Evolutionary conservation across 23 red algal species (phyloP).

Genomic region (Agarophyton chilense): DNA sequence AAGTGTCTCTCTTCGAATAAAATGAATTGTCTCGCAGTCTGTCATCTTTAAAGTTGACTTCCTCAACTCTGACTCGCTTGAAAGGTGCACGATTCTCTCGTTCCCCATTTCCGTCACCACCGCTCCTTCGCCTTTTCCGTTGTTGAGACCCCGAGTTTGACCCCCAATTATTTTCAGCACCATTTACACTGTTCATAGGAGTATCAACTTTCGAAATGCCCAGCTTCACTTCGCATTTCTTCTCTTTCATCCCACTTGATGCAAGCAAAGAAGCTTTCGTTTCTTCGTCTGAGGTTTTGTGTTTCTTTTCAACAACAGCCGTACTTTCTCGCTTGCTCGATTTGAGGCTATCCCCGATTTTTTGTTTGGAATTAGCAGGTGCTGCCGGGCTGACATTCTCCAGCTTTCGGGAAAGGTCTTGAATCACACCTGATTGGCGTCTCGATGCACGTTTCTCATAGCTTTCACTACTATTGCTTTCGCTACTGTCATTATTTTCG

Average conservation of each 20-base stretch:
- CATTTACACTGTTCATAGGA: not conserved
- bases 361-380: not conserved
- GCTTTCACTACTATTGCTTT: not conserved
- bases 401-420: slow-evolving; percentile 8
- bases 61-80: slow-evolving; percentile 65
- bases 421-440: not conserved
- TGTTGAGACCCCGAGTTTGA: not conserved
- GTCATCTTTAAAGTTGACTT: slow-evolving; percentile 69
- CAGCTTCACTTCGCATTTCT: not conserved
- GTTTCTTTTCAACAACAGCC: not conserved
- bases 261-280: not conserved
- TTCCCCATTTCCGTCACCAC: not conserved
- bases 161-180: not conserved
- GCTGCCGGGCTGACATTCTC: not conserved
- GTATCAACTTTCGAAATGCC: not conserved
- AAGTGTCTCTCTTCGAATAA: slow-evolving; percentile 81
- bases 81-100: slow-evolving; percentile 49
- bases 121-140: not conserved
- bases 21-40: slow-evolving; percentile 85
- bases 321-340: not conserved
- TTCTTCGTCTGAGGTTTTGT: not conserved
- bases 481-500: not conserved
- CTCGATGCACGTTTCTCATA: not conserved
- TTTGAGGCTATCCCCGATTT: not conserved
- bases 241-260: not conserved